Base-by-base conservation (phyloP, 1,284 basidiomycete species). In the Leccinum angustisporum region DNA sequence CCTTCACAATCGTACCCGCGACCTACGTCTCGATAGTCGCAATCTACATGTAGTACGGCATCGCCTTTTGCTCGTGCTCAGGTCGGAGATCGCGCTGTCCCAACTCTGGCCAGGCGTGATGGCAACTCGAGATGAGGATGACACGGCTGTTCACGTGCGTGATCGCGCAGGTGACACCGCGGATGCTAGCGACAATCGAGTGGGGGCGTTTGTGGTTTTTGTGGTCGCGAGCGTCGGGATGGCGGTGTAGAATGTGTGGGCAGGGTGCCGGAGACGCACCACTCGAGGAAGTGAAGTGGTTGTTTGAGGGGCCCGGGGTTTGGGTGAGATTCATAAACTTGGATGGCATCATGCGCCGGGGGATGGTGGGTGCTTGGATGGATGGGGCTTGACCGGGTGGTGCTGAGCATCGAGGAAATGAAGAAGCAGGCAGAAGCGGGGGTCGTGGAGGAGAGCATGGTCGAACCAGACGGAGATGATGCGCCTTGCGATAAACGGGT, bases 191-290 rank as follows among this genome's bases (percentile, higher is more conserved):
- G 51, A 69, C 67, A 40, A 79, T 83, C 57, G 75, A 65, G 7
- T 83, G 82, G 68, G 81, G 34, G 84, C 83, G 18, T 85, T 81
- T 68, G 70, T 84, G 27, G 63, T 83, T 21, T 85, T 83, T 58
- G 83, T 83, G 0, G 66, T 78, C 38, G 77, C 77, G 62, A 79
- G 79, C 59, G 21, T 81, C 13, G 60, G 76, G 61, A 81, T 82
- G 81, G 72, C 75, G 21, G 38, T 69, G 34, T 36, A 6, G 14
- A 82, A 77, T 79, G 73, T 76, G 53, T 83, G 81, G 66, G 70
- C 5, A 78, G 73, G 56, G 69, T 82, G 14, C 81, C 81, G 0
- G 81, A 83, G 70, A 83, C 81, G 76, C 76, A 52, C 75, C 77
- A 18, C 68, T 83, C 60, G 82, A 83, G 68, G 80, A 83, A 50